Base-by-base conservation (phyloP, 345 rosid genomes). In the Toxicodendron radicans region DNA sequence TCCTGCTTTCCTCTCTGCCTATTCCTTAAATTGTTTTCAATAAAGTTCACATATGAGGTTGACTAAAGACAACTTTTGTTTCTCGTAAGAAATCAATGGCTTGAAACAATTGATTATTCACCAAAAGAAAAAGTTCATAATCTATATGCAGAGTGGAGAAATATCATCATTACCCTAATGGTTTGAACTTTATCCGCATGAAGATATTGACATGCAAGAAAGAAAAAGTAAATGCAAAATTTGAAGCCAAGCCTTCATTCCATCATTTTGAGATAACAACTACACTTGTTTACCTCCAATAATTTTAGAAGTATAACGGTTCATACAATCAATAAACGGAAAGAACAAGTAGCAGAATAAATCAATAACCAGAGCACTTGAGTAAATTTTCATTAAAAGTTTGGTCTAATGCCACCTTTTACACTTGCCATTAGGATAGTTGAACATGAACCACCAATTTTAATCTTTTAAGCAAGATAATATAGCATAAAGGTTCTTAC, bases 401-500 rank as follows among this genome's bases (percentile, higher is more conserved):
- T 32, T 27, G 30, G 38, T 24, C 8, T 4, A 41, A 23, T 21
- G 53, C 33, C 73, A 70, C 10, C 33, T 41, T 16, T 57, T 10
- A 43, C 48, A 41, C 10, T 46, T 2, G 12, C 18, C 57, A 58
- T 58, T 43, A 32, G 16, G 63, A 16, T 68, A 27, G 45, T 17
- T 41, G 24, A 41, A 58, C 5, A 70, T 45, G 11, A 27, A 27
- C n/a, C n/a, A 18, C 38, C 16, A n/a, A 59, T 45, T 30, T 59
- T 16, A 48, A 9, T 46, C 4, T 46, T 32, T 49, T 3, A 18
- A 49, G 38, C 33, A 54, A 10, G 20, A 18, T 51, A 73, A 70
- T 17, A 23, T 1, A n/a, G 70, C 12, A 23, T 52, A 53, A 32
- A 69, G 57, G 43, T 62, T 70, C 88, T 78, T 79, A 91, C 96